These are phyloP conservation scores for Irpex rosettiformis DNA, from an alignment of 1,284 basidiomycete species.

Conservation along the genomic window DNA sequence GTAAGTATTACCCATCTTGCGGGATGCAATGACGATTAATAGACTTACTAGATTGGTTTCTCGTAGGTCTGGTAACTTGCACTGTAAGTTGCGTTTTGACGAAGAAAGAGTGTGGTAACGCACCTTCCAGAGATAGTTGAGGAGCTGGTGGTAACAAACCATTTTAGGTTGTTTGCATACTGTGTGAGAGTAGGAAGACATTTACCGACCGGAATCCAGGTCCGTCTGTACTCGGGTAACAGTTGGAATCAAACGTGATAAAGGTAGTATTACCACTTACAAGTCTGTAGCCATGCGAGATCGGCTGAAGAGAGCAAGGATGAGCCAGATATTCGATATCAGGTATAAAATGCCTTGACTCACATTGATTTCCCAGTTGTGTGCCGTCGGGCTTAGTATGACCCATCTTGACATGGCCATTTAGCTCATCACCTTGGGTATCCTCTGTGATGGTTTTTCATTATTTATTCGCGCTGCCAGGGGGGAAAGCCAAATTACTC, in stretches of 20 bases:
- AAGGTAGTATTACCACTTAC: slow-evolving; percentile 32
- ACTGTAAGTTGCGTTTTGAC: background rate
- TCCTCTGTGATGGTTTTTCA: slow-evolving; percentile 23
- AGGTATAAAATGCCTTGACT: slow-evolving; percentile 11
- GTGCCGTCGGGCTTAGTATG: slow-evolving; percentile 43
- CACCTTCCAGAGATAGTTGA: slow-evolving; percentile 53
- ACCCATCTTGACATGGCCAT: slow-evolving; percentile 38
- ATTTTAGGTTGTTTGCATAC: too few relatives aligned
- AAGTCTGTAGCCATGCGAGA: slow-evolving; percentile 58
- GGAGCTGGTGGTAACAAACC: too few relatives aligned
- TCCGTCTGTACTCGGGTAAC: slow-evolving; percentile 37
- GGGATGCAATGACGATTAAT: too few relatives aligned
- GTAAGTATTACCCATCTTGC: too few relatives aligned
- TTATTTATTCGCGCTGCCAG: too few relatives aligned
- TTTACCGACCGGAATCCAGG: slow-evolving; percentile 60
- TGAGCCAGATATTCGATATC: background rate
- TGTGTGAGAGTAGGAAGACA: slow-evolving; percentile 2
- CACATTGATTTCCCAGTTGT: slow-evolving; percentile 64
- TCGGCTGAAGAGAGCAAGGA: slow-evolving; percentile 37
- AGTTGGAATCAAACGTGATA: background rate
- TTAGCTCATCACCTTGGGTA: slow-evolving; percentile 38
- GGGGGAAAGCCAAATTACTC: too few relatives aligned
- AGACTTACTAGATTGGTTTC: slow-evolving; percentile 59
- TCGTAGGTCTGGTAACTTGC: slow-evolving; percentile 47
- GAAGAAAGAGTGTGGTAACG: slow-evolving; percentile 8